Base-by-base conservation (phyloP, 2,329 filamentous ascomycete genomes). In the Colletotrichum australisinense region DNA sequence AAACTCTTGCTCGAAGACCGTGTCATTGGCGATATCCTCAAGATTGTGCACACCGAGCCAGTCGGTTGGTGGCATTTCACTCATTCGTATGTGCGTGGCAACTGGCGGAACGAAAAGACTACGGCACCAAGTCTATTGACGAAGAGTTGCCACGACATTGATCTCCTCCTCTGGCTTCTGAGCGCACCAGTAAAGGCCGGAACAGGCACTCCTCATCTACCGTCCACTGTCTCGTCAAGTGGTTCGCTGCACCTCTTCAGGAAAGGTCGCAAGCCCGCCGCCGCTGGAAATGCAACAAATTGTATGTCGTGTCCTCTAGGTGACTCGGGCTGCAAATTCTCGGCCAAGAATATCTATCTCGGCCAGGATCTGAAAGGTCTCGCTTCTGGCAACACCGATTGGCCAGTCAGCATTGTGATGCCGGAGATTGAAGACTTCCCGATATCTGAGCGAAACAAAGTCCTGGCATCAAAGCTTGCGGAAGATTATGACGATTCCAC, bases 61-160 rank as follows among this genome's bases (percentile, higher is more conserved):
- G 93, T 99, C 0, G 97, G 97, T 1, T 97, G 93, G 92, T 98
- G 95, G 94, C 97, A 98, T 81, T 98, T 97, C 80, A 88, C 93
- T 0, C 95, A 98, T 81, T 95, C 92, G 55, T 98, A 96, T 78
- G 96, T 98, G 46, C 90, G 94, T 58, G 97, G 97, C 19, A 98
- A 98, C 83, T 98, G 97, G 97, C 91, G 96, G 6, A 94, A 94
- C 75, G 91, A 94, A 76, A 92, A 91, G 0, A 92, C 86, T 5
- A 92, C 89, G n/a, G 95, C 89, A 28, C 96, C 92, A 7, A 96
- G 94, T 1, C 87, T 99, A 1, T 88, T 99, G 35, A 98, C 96
- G 3, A 99, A 98, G 83, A 97, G 94, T 72, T 98, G 97, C 77
- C 97, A 99, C 79, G 97, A 99, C 78, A 94, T 99, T 63, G 97